These are phyloP conservation scores for Thraustochytrium sp. DNA, from an alignment of 352 stramenopile species.

Conservation along the genomic window DNA sequence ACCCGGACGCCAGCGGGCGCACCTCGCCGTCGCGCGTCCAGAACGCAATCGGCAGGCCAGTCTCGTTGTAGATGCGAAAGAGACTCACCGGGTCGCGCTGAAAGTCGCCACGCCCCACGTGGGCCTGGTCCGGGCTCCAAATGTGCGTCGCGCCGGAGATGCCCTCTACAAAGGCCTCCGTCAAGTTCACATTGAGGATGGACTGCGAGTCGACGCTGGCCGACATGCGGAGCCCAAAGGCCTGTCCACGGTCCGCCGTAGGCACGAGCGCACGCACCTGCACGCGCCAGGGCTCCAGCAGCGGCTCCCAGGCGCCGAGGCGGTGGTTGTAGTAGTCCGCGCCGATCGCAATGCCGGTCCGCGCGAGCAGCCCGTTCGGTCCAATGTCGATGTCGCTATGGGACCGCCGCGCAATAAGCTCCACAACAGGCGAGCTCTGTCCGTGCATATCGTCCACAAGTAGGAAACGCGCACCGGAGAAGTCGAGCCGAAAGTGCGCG, in stretches of 20 bases:
- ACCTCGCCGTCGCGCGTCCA: background rate
- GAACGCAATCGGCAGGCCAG: conserved; percentile 16
- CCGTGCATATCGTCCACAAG: conserved; percentile 35
- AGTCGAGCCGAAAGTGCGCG: background rate
- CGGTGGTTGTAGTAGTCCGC: conserved; percentile 42
- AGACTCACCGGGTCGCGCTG: conserved; percentile 26
- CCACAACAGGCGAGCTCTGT: background rate
- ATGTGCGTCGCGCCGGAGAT: conserved; percentile 5
- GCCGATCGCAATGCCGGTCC: background rate
- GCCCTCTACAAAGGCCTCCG: conserved; percentile 16
- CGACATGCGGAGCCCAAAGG: background rate
- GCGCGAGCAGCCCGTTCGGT: background rate
- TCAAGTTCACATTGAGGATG: conserved; percentile 33
- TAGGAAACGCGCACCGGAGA: background rate
- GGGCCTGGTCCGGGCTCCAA: background rate
- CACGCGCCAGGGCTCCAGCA: conserved; percentile 29
- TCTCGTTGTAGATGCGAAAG: conserved; percentile 34
- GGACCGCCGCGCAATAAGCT: background rate
- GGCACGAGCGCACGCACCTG: background rate
- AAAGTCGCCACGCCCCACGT: conserved; percentile 54
- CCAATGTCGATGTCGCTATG: background rate
- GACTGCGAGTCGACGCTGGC: background rate
- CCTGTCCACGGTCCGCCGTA: background rate
- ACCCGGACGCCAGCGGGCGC: background rate
- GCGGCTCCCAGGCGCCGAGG: conserved; percentile 11